Evolutionary conservation across 352 stramenopile species (phyloP), one percentile per base, ranked within the genome.

Genomic region (Phytophthora lateralis): DNA sequence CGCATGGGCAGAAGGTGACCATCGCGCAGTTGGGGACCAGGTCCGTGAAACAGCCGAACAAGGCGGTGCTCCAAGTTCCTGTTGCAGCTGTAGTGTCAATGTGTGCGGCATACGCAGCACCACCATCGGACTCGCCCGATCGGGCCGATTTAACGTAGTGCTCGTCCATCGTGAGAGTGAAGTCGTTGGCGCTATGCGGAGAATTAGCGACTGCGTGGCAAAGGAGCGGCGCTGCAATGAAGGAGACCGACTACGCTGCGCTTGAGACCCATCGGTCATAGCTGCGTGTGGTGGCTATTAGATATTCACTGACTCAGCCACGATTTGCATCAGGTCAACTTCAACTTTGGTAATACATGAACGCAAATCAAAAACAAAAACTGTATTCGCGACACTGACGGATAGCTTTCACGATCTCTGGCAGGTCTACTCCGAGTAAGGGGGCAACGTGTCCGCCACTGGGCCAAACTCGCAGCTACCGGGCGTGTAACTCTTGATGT

Each of bases 401-500:
- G 26, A 30, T 10, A 47, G 29, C 21, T 37, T 46, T 55, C 45
- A 37, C 41, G 30, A 32, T 49, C 38, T 43, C 11, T 17, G 14
- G 26, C 10, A 27, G 6, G 12, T n/a, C 54, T 69, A 69, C 34
- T 44, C 14, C 6, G 45, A 41, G 56, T 80, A 85, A 20, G 70
- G 49, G 30, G 73, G 73, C 30, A 85, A 48, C 10, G 55, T 70
- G 26, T 76, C 59, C 15, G 55, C 46, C 37, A 57, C 55, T 21
- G 66, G 38, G 45, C 57, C 27, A 29, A 83, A 82, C 29, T 69
- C 58, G 35, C 76, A 85, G 30, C 46, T 68, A 8, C 71, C 71
- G 9, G 73, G 73, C 6, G 30, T 75, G 71, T 88, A 85, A 32
- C 73, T 85, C 60, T 83, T 82, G 30, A 79, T 50, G 65, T 88